These are phyloP conservation scores for Bathelium albidoporum DNA, from an alignment of 495 filamentous ascomycete genomes.

Conservation along the genomic window DNA sequence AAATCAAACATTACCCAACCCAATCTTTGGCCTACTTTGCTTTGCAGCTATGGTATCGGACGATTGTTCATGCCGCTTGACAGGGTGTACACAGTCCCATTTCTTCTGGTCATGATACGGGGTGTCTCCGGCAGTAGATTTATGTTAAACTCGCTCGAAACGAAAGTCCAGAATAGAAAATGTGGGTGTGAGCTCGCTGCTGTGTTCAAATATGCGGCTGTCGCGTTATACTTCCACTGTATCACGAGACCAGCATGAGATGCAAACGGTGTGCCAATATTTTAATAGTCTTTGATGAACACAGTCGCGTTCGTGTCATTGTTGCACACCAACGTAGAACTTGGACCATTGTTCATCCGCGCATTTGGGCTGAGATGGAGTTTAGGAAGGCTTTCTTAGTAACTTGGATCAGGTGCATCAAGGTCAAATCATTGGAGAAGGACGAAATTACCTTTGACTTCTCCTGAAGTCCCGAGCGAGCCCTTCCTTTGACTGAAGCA, in stretches of 20 bases:
- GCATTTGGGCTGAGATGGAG: slow-evolving; percentile 34
- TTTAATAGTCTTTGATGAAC: slow-evolving; percentile 39
- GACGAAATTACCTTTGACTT: slow-evolving; percentile 36
- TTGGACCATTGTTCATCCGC: slow-evolving; percentile 32
- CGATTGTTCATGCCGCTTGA: slow-evolving; percentile 31
- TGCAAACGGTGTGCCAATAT: slow-evolving; percentile 22
- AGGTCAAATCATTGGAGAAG: slow-evolving; percentile 36
- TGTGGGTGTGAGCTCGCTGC: slow-evolving; percentile 26
- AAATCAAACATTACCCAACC: slow-evolving; percentile 46
- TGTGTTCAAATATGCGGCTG: slow-evolving; percentile 24
- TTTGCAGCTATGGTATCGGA: slow-evolving; percentile 10
- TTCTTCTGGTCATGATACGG: slow-evolving; percentile 39
- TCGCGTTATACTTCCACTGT: slow-evolving; percentile 36
- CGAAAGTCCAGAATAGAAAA: slow-evolving; percentile 42
- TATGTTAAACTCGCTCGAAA: slow-evolving; percentile 35
- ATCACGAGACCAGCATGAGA: slow-evolving; percentile 31
- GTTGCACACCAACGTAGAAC: slow-evolving; percentile 30
- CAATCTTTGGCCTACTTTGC: slow-evolving; percentile 13
- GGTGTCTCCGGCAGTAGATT: slow-evolving; percentile 38
- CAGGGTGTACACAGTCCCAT: slow-evolving; percentile 31
- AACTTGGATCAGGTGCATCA: slow-evolving; percentile 26
- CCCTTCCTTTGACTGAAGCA: slow-evolving; percentile 35
- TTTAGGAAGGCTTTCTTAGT: slow-evolving; percentile 29
- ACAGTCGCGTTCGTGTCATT: slow-evolving; percentile 26
- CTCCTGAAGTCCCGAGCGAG: slow-evolving; percentile 31